Evolutionary conservation across 2,329 filamentous ascomycete species (phyloP).

Genomic region (Hypomyces rosellus): DNA sequence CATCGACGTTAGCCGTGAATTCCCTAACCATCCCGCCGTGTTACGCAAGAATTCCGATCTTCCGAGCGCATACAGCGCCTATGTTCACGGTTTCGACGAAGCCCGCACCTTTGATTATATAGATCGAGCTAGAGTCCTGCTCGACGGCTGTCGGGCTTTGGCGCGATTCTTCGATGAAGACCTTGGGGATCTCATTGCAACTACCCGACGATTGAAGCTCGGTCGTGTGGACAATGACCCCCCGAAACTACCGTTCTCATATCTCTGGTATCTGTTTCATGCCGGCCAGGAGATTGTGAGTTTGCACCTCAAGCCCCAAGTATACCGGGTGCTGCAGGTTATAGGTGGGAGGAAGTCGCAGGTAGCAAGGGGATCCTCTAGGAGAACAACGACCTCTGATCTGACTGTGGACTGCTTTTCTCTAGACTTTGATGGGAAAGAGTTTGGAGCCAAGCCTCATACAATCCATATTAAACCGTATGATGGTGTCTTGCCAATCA

Average conservation of each 20-base stretch:
- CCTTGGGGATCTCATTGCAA: neutral
- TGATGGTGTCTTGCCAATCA: neutral
- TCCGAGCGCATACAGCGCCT: neutral
- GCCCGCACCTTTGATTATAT: no score
- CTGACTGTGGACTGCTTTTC: neutral
- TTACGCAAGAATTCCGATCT: neutral
- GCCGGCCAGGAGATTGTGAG: neutral
- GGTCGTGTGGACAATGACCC: neutral
- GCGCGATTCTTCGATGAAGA: neutral
- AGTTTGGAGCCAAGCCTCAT: neutral
- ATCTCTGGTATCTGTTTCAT: neutral
- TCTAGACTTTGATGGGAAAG: neutral
- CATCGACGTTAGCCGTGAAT: neutral
- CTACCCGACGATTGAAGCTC: neutral
- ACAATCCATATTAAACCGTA: neutral
- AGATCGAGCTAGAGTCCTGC: neutral
- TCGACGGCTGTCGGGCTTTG: neutral
- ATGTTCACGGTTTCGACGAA: no score
- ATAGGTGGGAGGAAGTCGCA: neutral
- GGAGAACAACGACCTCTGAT: neutral
- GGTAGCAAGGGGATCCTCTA: no score
- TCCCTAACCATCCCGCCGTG: neutral
- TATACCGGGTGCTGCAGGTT: neutral
- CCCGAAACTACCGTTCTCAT: neutral
- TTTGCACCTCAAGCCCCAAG: neutral